These are phyloP conservation scores for Phlebopus sp. DNA, from an alignment of 1,284 basidiomycete genomes.

Conservation along the genomic window DNA sequence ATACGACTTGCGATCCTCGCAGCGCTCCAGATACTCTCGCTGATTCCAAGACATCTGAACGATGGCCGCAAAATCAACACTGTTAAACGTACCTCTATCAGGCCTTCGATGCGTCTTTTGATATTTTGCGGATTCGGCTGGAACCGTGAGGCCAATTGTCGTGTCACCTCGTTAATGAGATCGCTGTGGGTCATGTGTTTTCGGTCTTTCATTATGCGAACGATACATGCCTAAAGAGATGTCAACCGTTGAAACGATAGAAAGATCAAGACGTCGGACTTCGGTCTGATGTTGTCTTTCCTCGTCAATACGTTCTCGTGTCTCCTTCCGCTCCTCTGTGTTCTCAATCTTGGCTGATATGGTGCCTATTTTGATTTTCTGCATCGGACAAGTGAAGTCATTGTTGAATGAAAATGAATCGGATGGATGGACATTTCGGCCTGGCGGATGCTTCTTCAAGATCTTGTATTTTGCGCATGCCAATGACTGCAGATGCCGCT, in stretches of 20 bases:
- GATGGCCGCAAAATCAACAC: neutral
- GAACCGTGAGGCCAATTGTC: slow-evolving; percentile 84
- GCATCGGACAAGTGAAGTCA: slow-evolving; percentile 77
- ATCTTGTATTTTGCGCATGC: slow-evolving; percentile 98
- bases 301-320: slow-evolving; percentile 88
- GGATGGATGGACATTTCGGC: slow-evolving; percentile 71
- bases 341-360: slow-evolving; percentile 86
- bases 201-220: slow-evolving; percentile 96
- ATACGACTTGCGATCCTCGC: slow-evolving; percentile 79
- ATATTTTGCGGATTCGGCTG: slow-evolving; percentile 82
- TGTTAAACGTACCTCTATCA: slow-evolving; percentile 79
- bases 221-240: slow-evolving; percentile 80
- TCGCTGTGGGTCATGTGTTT: slow-evolving; percentile 90
- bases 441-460: slow-evolving; percentile 86
- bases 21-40: slow-evolving; percentile 80
- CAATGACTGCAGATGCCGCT: slow-evolving; percentile 91
- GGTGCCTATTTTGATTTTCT: slow-evolving; percentile 93
- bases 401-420: slow-evolving; percentile 92
- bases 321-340: slow-evolving; percentile 87
- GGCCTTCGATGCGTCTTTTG: slow-evolving; percentile 91
- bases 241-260: slow-evolving; percentile 8
- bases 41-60: slow-evolving; percentile 27
- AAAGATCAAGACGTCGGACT: slow-evolving; percentile 41
- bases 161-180: slow-evolving; percentile 87
- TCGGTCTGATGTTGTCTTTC: slow-evolving; percentile 90